Conservation (phyloP, 2,329 filamentous ascomycete species). For the Trichophyton verrucosum region DNA sequence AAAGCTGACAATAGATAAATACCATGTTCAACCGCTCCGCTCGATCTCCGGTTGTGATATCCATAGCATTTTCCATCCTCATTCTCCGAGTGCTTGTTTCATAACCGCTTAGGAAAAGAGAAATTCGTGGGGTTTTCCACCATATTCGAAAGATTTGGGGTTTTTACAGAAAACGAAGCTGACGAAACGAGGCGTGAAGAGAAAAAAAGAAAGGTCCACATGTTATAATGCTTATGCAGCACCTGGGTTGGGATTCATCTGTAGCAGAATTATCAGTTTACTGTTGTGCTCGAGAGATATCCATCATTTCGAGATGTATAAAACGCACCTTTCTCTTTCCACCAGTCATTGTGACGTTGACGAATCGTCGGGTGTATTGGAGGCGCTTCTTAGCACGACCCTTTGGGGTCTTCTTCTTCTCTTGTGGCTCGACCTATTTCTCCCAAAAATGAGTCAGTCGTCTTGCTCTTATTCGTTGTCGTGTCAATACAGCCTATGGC, state of each 20-base stretch:
- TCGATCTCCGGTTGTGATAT: background rate
- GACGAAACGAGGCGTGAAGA: background rate
- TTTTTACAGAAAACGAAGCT: background rate
- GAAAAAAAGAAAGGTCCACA: background rate
- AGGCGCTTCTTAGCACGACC: conserved; percentile 95
- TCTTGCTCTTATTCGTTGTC: background rate
- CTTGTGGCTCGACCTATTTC: conserved; percentile 66
- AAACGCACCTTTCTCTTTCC: conserved; percentile 87
- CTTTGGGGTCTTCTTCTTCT: conserved; percentile 96
- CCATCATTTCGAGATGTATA: background rate
- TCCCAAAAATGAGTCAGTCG: background rate
- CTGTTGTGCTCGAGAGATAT: background rate
- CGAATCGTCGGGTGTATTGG: conserved; percentile 92
- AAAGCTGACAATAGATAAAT: background rate
- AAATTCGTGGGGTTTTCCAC: background rate
- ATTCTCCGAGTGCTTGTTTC: background rate
- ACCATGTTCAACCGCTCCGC: conserved; percentile 1
- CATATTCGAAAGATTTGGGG: background rate
- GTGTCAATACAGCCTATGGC: too few species aligned
- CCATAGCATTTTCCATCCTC: background rate
- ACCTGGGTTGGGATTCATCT: conserved; percentile 80
- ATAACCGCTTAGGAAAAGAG: background rate
- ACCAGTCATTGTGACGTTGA: conserved; percentile 93
- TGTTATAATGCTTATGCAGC: background rate
- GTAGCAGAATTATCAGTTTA: conserved; percentile 5